Percentiles rank a stretch among this genome's conserved stretches.
These are phyloP conservation scores for Hortiboletus campestris DNA, from an alignment of 768 basidiomycete species.

Conservation along the genomic window DNA sequence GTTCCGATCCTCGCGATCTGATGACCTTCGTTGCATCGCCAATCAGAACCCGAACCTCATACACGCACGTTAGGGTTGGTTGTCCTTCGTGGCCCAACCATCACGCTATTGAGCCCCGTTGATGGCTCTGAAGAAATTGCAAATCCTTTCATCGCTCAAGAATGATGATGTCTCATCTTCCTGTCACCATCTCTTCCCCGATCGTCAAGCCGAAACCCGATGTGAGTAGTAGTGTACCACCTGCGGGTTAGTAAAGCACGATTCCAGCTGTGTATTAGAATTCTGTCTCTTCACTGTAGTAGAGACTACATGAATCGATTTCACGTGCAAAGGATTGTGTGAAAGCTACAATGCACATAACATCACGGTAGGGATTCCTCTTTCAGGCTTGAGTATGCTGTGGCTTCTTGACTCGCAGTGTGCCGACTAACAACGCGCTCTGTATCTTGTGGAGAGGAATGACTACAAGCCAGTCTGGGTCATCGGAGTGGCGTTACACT, in stretches of 20 bases:
- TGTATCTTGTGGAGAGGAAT: background rate
- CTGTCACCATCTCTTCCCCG: background rate
- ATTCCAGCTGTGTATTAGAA: constrained; percentile 2
- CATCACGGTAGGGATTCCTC: background rate
- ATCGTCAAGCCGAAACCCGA: background rate
- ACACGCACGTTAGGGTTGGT: constrained; percentile 75
- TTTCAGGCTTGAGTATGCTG: background rate
- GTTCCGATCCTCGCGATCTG: constrained; percentile 14
- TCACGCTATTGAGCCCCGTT: constrained; percentile 90
- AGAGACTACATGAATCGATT: constrained; percentile 17
- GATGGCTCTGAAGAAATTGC: constrained; percentile 95
- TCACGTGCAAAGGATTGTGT: constrained; percentile 8
- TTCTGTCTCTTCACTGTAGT: constrained; percentile 15
- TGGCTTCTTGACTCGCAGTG: background rate
- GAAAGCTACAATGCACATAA: background rate
- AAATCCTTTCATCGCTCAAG: constrained; percentile 80
- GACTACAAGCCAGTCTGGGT: background rate
- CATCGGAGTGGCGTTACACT: constrained; percentile 29
- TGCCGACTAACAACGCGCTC: background rate
- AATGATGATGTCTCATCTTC: constrained; percentile 33
- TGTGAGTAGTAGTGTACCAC: background rate
- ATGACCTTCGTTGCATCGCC: constrained; percentile 1
- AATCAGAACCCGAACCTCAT: constrained; percentile 59
- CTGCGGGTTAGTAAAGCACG: background rate
- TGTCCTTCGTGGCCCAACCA: constrained; percentile 91